phyloP scores from a whole-genome alignment of 345 rosid genomes.

The Citropsis articulata region DNA sequence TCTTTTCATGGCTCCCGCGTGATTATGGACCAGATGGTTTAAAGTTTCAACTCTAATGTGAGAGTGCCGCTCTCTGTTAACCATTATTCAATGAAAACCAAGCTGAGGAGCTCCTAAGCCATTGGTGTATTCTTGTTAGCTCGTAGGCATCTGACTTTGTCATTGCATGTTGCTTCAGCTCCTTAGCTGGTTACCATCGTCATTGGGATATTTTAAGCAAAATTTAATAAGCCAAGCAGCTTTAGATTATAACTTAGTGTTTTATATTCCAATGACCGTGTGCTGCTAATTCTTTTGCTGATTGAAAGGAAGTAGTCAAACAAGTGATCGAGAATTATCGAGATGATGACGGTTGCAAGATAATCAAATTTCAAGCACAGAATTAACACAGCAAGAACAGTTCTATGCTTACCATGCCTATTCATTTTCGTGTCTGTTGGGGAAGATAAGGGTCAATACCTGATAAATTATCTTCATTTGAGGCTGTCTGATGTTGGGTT shows the following conservation, averaged over 20 bases:
- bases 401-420: background rate
- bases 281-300: background rate
- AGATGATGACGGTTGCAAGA: background rate
- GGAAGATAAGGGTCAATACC: background rate
- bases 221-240: background rate
- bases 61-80: background rate
- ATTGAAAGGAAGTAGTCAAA: background rate
- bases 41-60: background rate
- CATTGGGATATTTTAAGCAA: background rate
- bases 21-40: background rate
- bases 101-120: background rate
- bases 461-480: background rate
- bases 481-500: background rate
- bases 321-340: background rate
- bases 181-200: background rate
- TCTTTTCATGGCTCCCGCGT: background rate
- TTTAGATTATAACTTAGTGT: background rate
- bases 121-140: background rate
- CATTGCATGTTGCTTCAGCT: background rate
- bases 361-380: background rate
- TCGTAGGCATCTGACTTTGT: background rate
- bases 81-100: background rate
- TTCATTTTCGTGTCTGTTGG: background rate
- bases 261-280: background rate
- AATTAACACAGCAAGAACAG: background rate